phyloP scores from a whole-genome alignment of 352 stramenopile species.

The Phytopythium chamaehyphon region DNA sequence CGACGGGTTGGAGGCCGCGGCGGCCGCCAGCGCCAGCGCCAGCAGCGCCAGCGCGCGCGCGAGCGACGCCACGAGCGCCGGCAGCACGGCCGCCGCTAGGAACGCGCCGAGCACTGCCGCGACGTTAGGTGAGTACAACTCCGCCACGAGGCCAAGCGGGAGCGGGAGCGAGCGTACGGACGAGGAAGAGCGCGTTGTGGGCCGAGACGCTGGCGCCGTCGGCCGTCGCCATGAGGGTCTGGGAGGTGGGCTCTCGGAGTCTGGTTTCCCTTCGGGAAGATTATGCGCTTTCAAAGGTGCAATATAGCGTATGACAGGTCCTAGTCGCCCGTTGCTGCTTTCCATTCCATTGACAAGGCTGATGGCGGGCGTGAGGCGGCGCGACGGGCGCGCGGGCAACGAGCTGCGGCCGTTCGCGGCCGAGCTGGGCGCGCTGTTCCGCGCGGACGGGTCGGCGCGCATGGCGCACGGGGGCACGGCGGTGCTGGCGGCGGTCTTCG shows the following conservation, averaged over 20 bases:
- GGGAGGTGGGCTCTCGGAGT: not conserved
- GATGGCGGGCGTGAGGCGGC: conserved; percentile 40
- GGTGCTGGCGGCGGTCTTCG: conserved; percentile 73
- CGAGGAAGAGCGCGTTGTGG: conserved; percentile 66
- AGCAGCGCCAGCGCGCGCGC: conserved; percentile 36
- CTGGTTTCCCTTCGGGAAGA: not conserved
- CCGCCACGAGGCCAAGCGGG: not conserved
- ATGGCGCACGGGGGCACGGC: conserved; percentile 75
- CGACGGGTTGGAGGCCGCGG: conserved; percentile 54
- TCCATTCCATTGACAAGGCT: conserved; percentile 20
- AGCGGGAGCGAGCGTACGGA: conserved; percentile 32
- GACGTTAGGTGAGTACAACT: too few species aligned
- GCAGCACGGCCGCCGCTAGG: conserved; percentile 56
- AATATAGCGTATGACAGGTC: too few species aligned
- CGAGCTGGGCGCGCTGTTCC: conserved; percentile 74
- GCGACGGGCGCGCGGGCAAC: conserved; percentile 68
- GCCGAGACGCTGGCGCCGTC: conserved; percentile 31
- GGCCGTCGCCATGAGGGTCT: conserved; percentile 7
- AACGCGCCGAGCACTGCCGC: conserved; percentile 63
- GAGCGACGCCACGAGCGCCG: conserved; percentile 44
- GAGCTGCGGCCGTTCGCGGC: conserved; percentile 72
- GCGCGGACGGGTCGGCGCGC: conserved; percentile 70
- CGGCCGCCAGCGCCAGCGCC: conserved; percentile 15
- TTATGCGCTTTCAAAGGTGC: too few species aligned
- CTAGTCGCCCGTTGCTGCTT: too few species aligned